Evolutionary conservation across 805 yeast species (phyloP), one percentile per base, ranked within the genome.

Genomic region (Ogataea populi-albae): DNA sequence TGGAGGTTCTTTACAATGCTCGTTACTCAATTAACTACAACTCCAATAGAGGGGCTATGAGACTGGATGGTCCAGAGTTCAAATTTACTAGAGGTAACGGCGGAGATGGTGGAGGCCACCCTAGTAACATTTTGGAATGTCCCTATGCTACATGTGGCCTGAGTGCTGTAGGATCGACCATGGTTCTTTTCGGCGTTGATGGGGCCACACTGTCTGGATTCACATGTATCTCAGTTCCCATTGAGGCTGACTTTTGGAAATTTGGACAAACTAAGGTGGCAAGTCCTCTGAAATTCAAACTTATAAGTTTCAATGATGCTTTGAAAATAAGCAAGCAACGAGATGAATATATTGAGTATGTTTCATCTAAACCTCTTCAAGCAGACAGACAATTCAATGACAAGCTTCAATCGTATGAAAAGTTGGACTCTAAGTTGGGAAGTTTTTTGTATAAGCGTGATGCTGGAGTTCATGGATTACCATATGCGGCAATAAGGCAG

Each of bases 151-250:
- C 88, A 27, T 98, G 98, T 52, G 98, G 98, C 17, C 81, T 91
- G 59, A 93, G 91, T 64, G 91, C 91, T 57, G 93, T 98, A 23
- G 98, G 98, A 61, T 97, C 93, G 62, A 96, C 88, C 61, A 97
- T 98, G 3, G 97, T 93, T 26, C 86, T 91, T 46, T 73, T 93
- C 59, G 87, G 97, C 3, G 86, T 96, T 57, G 98, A 91, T 65
- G 98, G 98, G 44, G 98, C 98, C 28, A 85, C 96, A 7, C 75
- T 93, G 41, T 98, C 98, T 55, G 98, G 98, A 0, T 93, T 91
- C 57, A 96, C 91, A 19, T 93, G 98, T 63, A 83, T 87, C 55
- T 96, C 94, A 4, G 97, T 91, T 39, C 95, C 93, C 46, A 84
- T 86, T 11, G 95, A 88, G 55, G 86, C 93, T 27, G 98, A 93